Conservation (phyloP, 257 asterid genomes). For the Striga asiatica region DNA sequence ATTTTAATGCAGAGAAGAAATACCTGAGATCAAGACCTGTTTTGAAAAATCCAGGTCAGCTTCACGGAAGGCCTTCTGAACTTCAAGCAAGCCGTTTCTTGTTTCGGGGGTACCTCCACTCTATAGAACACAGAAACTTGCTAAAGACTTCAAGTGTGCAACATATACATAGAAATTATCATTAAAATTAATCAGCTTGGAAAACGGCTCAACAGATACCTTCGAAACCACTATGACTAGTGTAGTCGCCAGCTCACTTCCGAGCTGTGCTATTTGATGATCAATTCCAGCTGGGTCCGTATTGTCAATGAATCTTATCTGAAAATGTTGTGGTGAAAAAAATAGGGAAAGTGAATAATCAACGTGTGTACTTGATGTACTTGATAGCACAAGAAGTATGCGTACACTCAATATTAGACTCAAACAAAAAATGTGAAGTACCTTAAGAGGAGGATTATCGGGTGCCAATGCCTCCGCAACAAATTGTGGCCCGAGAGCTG, state of each 20-base stretch:
- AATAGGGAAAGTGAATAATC: constrained; percentile 5
- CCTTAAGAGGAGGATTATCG: constrained; percentile 99
- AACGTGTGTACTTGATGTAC: too few relatives aligned
- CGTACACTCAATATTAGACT: neutral
- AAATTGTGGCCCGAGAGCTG: constrained; percentile 98
- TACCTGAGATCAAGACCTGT: constrained; percentile 85
- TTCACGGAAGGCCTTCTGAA: constrained; percentile 95
- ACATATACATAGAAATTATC: constrained; percentile 10
- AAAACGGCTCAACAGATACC: constrained; percentile 27
- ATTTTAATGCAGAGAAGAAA: too few relatives aligned
- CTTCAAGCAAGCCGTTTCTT: constrained; percentile 91
- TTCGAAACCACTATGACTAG: constrained; percentile 93
- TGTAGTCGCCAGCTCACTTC: constrained; percentile 75
- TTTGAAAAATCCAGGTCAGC: constrained; percentile 87
- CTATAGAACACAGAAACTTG: constrained; percentile 25
- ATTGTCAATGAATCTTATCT: constrained; percentile 96
- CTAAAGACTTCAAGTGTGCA: constrained; percentile 9
- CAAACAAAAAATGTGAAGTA: constrained; percentile 7
- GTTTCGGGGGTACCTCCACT: constrained; percentile 99
- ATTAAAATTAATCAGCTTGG: constrained; percentile 8
- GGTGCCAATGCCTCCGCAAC: constrained; percentile 99
- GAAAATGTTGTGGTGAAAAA: constrained; percentile 22
- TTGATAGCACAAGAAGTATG: neutral
- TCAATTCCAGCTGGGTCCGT: constrained; percentile 99
- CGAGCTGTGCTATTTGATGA: constrained; percentile 98